A percentile compares a stretch with the other conserved stretches of the same genome.
These are phyloP conservation scores for Coprinopsis strossmayeri DNA, from an alignment of 768 basidiomycete genomes.

Conservation along the genomic window DNA sequence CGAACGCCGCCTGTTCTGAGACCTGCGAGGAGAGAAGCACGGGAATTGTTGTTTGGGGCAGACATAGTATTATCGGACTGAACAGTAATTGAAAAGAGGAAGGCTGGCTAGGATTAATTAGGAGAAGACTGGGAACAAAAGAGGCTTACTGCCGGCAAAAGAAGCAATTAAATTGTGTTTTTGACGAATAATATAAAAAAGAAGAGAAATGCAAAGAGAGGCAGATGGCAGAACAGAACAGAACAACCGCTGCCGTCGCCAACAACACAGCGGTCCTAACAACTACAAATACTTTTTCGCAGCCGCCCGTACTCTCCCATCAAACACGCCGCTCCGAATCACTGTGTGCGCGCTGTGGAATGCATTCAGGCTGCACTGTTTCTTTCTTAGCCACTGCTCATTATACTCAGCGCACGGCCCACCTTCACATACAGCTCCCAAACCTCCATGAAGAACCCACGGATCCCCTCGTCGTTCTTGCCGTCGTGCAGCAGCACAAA, in stretches of 20 bases:
- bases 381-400: constrained; percentile 1
- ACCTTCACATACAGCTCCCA: constrained; percentile 99
- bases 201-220: constrained; percentile 18
- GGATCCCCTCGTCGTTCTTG: constrained; percentile 97
- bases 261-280: constrained; percentile 6
- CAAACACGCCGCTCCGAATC: constrained; percentile 79
- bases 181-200: constrained; percentile 20
- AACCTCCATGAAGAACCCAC: constrained; percentile 85
- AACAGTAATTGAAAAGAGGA: constrained; percentile 17
- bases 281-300: constrained; percentile 62
- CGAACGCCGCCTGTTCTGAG: constrained; percentile 90
- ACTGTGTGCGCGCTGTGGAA: constrained; percentile 88
- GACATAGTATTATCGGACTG: constrained; percentile 29
- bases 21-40: constrained; percentile 82
- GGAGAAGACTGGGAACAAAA: constrained; percentile 13
- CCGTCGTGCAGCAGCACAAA: constrained; percentile 90
- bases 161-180: constrained; percentile 7
- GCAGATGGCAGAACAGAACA: constrained; percentile 21
- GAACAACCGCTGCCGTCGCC: constrained; percentile 17
- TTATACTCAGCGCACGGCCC: background rate
- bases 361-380: constrained; percentile 85
- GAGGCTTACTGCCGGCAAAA: background rate
- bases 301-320: constrained; percentile 74
- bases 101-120: constrained; percentile 23
- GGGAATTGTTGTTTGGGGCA: constrained; percentile 44